Evolutionary conservation across 177 flowering plant genomes (phyloP), one percentile per base, ranked within the genome.

Genomic region (Vitis hybrid): DNA sequence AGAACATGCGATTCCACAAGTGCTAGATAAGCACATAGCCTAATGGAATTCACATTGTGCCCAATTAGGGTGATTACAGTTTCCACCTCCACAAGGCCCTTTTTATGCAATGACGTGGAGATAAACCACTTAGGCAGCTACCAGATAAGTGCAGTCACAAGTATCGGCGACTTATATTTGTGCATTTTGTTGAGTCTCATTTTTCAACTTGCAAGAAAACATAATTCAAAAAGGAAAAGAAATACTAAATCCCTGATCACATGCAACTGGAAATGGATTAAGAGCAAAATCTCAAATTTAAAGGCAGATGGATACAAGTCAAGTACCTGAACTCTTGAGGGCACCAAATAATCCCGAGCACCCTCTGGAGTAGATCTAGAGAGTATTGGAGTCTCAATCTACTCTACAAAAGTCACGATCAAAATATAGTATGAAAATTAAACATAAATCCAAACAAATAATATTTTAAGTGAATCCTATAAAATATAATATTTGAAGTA

Each of bases 361-460:
- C 97, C 98, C 83, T 95, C 99, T 58, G 98, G 99, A 62, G 99
- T 95, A 60, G 99, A 95, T 77, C 90, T 89, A 66, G 91, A 92
- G 69, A 95, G 93, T 69, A 92, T 85, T 74, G 99, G 97, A 71
- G 99, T 95, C 86, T 91, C 99, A 84, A 95, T 90, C 99, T 95
- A 83, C 90, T 89, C 86, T 89, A 79, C 75, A 84, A 74, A 79
- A 24, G 71, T 80, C 72, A 81, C 71, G 67, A 82, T 80, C 74
- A 82, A 77, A 70, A 78, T 4, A 68, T 12, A 15, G 51, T 18
- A 65, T 12, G 11, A 71, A 10, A n/a, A 22, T 24, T 20, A 64
- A 63, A 54, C 13, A 24, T 22, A 69, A 24, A 69, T 20, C 0
- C 13, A 52, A 15, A 56, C 61, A 62, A 31, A 11, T 9, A 31